phyloP scores from a whole-genome alignment of 768 basidiomycete species.

The Trametes cinnabarina region DNA sequence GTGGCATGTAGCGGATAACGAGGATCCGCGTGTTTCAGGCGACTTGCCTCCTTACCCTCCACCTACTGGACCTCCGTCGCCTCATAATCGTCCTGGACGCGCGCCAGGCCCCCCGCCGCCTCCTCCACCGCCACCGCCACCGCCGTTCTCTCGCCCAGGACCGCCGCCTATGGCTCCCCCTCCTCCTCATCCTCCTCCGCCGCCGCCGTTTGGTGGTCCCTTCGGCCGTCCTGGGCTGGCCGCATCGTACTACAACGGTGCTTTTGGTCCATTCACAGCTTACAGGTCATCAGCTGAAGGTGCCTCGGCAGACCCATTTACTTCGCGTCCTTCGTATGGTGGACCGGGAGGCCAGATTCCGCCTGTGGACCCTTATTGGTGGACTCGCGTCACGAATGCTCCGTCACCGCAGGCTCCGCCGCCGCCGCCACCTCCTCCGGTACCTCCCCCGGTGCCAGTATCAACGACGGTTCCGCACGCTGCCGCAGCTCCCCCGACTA shows the following conservation, averaged over 20 bases:
- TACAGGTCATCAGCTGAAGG: not conserved
- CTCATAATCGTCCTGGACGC: not conserved
- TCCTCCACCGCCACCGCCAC: conserved; percentile 5
- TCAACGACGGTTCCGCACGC: no score
- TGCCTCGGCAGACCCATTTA: not conserved
- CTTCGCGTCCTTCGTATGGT: not conserved
- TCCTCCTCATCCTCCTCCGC: conserved; percentile 12
- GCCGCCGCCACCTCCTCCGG: conserved; percentile 6
- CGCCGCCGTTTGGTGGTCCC: not conserved
- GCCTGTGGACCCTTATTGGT: conserved; percentile 10
- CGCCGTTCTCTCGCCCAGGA: not conserved
- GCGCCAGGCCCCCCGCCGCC: conserved; percentile 21
- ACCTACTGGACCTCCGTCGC: conserved; percentile 9
- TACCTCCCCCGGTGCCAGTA: no score
- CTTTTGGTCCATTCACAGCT: not conserved
- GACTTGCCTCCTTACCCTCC: conserved; percentile 14
- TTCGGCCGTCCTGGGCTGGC: conserved; percentile 1
- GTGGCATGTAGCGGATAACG: conserved; percentile 3
- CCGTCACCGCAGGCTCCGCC: conserved; percentile 15
- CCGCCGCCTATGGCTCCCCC: not conserved
- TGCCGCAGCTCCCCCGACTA: not conserved
- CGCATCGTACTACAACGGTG: conserved; percentile 15
- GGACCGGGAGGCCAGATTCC: not conserved
- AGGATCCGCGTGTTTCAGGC: not conserved
- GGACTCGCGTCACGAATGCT: conserved; percentile 4